phyloP scores from a whole-genome alignment of 345 rosid species.

The Erodium maritimum region DNA sequence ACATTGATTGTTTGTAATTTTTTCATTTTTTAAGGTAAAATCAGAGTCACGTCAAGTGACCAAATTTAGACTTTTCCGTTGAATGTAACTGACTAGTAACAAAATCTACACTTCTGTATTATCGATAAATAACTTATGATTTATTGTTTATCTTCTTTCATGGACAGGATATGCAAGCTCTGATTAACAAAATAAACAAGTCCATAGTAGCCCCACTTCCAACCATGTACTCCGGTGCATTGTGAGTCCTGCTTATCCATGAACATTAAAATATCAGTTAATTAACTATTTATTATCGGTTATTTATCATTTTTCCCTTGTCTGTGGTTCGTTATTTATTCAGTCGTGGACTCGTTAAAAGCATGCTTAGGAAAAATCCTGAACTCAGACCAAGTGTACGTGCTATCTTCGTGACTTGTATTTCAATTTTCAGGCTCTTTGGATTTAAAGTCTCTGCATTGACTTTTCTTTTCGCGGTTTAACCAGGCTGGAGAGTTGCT shows the following conservation, averaged over 20 bases:
- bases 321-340: constrained; percentile 12
- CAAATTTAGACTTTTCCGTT: too few relatives aligned
- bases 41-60: too few relatives aligned
- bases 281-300: too few relatives aligned
- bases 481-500: constrained; percentile 86
- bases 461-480: not conserved
- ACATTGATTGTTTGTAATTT: too few relatives aligned
- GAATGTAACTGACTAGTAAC: too few relatives aligned
- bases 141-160: constrained; percentile 3
- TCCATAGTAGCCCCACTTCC: constrained; percentile 86
- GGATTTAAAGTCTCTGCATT: not conserved
- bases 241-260: constrained; percentile 37
- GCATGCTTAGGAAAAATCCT: constrained; percentile 94
- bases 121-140: not conserved
- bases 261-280: not conserved
- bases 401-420: not conserved
- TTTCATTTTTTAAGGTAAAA: too few relatives aligned
- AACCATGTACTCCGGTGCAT: constrained; percentile 71
- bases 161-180: constrained; percentile 77
- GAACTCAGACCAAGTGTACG: constrained; percentile 90
- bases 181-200: constrained; percentile 86
- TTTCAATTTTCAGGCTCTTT: not conserved
- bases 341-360: constrained; percentile 89
- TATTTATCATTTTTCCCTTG: constrained; percentile 1
- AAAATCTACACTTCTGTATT: not conserved